Conservation (phyloP, 495 filamentous ascomycete genomes). For the Neurospora sp. region DNA sequence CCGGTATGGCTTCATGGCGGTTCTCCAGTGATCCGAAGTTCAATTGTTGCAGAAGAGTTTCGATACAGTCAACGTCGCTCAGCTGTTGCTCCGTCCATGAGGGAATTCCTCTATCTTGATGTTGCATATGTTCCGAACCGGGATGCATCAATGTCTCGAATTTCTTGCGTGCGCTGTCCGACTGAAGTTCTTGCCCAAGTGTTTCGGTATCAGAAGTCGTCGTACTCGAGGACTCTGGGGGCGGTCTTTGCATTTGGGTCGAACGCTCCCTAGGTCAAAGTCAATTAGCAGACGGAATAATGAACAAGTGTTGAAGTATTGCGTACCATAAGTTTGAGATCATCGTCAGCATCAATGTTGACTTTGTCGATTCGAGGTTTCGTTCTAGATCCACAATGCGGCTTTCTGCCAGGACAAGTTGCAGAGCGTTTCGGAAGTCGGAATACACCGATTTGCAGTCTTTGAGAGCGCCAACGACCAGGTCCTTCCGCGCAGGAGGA, state of each 20-base stretch:
- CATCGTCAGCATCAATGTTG: background rate
- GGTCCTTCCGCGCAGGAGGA: background rate
- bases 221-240: background rate
- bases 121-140: background rate
- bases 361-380: background rate
- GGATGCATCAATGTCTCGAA: background rate
- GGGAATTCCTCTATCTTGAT: background rate
- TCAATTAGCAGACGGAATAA: background rate
- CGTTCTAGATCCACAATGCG: background rate
- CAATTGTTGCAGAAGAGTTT: background rate
- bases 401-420: background rate
- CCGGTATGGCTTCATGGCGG: background rate
- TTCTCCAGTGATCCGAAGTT: background rate
- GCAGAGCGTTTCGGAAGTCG: background rate
- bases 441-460: background rate
- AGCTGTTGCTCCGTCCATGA: background rate
- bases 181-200: background rate
- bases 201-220: background rate
- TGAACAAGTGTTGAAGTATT: background rate
- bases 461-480: background rate
- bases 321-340: background rate
- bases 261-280: background rate
- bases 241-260: background rate
- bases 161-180: background rate
- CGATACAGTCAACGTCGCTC: background rate